Conservation (phyloP, 2,329 filamentous ascomycete species). For the Teratosphaeria nubilosa region DNA sequence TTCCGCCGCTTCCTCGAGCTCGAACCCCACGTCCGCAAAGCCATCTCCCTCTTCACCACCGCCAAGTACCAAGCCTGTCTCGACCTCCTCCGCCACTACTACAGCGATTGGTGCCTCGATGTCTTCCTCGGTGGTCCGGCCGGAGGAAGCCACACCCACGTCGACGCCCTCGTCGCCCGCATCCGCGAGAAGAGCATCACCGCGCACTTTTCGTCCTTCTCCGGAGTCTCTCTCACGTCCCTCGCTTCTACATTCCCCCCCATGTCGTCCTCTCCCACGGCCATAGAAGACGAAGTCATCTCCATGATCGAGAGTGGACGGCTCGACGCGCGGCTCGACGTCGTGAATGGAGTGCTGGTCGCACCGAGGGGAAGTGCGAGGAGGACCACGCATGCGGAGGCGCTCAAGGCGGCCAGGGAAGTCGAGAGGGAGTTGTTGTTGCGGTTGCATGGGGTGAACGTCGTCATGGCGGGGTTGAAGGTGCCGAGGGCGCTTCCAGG, state of each 20-base stretch:
- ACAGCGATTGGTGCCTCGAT: slow-evolving; percentile 81
- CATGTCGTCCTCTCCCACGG: slow-evolving; percentile 24
- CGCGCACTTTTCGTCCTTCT: slow-evolving; percentile 87
- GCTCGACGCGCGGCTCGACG: slow-evolving; percentile 72
- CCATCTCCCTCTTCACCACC: slow-evolving; percentile 79
- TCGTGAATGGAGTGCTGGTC: slow-evolving; percentile 69
- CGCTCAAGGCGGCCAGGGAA: slow-evolving; percentile 55
- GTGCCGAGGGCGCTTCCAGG: slow-evolving; percentile 34
- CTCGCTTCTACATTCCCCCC: slow-evolving; percentile 66
- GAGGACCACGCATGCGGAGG: slow-evolving; percentile 57
- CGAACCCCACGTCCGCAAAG: slow-evolving; percentile 87
- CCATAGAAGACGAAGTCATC: slow-evolving; percentile 65
- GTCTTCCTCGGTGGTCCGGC: slow-evolving; percentile 51
- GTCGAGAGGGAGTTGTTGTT: slow-evolving; percentile 69
- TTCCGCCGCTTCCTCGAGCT: slow-evolving; percentile 87
- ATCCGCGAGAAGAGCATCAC: slow-evolving; percentile 88
- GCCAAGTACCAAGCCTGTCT: slow-evolving; percentile 83
- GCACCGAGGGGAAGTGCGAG: slow-evolving; percentile 59
- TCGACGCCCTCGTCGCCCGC: slow-evolving; percentile 57
- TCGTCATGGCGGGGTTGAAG: slow-evolving; percentile 66
- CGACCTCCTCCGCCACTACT: slow-evolving; percentile 69
- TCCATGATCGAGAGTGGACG: slow-evolving; percentile 63
- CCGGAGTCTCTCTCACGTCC: slow-evolving; percentile 68
- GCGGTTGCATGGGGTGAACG: slow-evolving; percentile 66
- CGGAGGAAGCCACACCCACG: slow-evolving; percentile 36